Evolutionary conservation across 2,329 filamentous ascomycete species (phyloP).

Genomic region (Rachicladosporium sp.): DNA sequence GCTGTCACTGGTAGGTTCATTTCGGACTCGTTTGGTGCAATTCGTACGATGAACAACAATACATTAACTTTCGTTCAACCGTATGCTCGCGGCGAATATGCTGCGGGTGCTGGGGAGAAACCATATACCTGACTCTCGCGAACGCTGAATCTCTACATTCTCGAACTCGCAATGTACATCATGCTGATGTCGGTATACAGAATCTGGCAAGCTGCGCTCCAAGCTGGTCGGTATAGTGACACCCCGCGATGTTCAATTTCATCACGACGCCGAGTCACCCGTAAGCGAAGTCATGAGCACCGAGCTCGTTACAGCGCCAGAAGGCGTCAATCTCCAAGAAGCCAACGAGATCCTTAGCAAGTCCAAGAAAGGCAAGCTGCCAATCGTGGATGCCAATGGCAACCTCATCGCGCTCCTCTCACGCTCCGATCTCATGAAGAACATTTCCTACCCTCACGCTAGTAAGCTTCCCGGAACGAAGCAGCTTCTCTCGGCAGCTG

Average conservation of each 20-base stretch:
- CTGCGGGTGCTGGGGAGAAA: slow-evolving; percentile 23
- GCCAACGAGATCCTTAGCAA: slow-evolving; percentile 86
- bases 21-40: slow-evolving; percentile 11
- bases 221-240: slow-evolving; percentile 97
- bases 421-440: slow-evolving; percentile 95
- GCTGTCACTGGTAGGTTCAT: slow-evolving; percentile 82
- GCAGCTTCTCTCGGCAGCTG: slow-evolving; percentile 89
- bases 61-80: slow-evolving; percentile 99
- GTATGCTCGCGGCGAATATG: slow-evolving; percentile 50
- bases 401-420: slow-evolving; percentile 69
- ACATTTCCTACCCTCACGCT: slow-evolving; percentile 88
- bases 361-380: slow-evolving; percentile 78
- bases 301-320: slow-evolving; percentile 75
- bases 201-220: slow-evolving; percentile 82
- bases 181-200: slow-evolving; percentile 36
- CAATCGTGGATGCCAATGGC: slow-evolving; percentile 37
- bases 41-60: slow-evolving; percentile 63
- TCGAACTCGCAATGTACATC: too few species aligned
- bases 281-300: slow-evolving; percentile 92
- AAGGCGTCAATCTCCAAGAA: slow-evolving; percentile 72
- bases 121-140: slow-evolving; percentile 13
- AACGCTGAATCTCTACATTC: too few species aligned
- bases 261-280: slow-evolving; percentile 57
- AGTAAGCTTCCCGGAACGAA: slow-evolving; percentile 96
- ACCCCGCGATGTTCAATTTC: slow-evolving; percentile 95